Percentiles rank a stretch among this genome's conserved stretches.
Conservation (phyloP, 2,329 filamentous ascomycete species). For the Paraphaeosphaeria minitans region DNA sequence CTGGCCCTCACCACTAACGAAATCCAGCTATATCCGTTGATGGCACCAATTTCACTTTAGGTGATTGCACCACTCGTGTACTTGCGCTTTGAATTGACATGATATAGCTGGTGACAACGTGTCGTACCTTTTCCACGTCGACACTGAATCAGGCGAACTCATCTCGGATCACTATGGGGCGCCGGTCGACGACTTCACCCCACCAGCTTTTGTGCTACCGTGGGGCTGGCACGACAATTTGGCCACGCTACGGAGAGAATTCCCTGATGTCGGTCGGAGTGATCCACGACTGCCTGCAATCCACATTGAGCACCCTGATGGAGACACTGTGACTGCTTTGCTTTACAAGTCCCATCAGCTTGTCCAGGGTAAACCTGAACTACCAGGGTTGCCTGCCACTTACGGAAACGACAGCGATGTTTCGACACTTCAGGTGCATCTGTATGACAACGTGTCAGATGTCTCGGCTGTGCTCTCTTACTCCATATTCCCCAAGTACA, state of each 20-base stretch:
- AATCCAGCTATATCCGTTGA: conserved; percentile 58
- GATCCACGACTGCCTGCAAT: conserved; percentile 68
- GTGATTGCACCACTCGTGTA: too few relatives aligned
- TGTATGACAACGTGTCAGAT: conserved; percentile 64
- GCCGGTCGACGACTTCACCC: conserved; percentile 58
- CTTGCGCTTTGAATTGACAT: too few relatives aligned
- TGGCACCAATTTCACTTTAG: conserved; percentile 61
- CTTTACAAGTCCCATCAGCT: conserved; percentile 64
- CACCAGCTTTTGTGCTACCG: conserved; percentile 45
- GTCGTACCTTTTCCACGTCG: conserved; percentile 69
- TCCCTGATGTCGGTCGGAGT: conserved; percentile 67
- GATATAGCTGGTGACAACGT: conserved; percentile 56
- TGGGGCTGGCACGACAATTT: conserved; percentile 61
- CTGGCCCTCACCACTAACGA: conserved; percentile 9
- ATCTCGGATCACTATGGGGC: conserved; percentile 67
- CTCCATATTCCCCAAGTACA: conserved; percentile 66
- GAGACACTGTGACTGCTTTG: conserved; percentile 64
- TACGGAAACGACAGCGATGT: conserved; percentile 63
- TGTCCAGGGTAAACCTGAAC: conserved; percentile 59
- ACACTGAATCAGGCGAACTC: conserved; percentile 61
- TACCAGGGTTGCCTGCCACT: conserved; percentile 64
- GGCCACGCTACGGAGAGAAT: conserved; percentile 63
- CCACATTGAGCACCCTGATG: conserved; percentile 63
- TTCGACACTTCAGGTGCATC: conserved; percentile 61
- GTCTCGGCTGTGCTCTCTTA: conserved; percentile 65